Percentiles rank a stretch among this genome's conserved stretches.
These are phyloP conservation scores for Trifolium dubium DNA, from an alignment of 306 rosid genomes.

Conservation along the genomic window DNA sequence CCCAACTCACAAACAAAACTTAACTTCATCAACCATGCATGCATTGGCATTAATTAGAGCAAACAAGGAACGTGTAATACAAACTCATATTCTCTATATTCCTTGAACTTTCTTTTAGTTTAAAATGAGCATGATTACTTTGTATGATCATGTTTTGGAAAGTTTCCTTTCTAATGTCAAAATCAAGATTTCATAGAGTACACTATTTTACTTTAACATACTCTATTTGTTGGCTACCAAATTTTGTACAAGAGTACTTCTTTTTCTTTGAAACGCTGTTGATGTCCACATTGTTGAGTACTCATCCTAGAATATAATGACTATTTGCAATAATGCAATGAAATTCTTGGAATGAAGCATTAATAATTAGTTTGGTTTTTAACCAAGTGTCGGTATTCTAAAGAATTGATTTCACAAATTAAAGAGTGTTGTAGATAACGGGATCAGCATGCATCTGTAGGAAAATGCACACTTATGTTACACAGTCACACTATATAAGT, in stretches of 20 bases:
- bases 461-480: too few species aligned
- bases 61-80: conserved; percentile 7
- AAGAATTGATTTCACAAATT: too few species aligned
- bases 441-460: too few species aligned
- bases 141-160: neutral
- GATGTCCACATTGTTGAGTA: neutral
- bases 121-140: neutral
- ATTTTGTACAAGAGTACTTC: neutral
- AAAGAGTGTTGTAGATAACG: too few species aligned
- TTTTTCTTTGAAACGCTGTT: too few species aligned
- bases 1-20: too few species aligned
- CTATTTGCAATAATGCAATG: neutral
- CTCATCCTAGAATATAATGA: neutral
- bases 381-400: too few species aligned
- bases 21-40: conserved; percentile 7
- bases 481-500: too few species aligned
- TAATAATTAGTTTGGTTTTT: too few species aligned
- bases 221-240: neutral
- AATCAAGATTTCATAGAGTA: neutral
- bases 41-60: conserved; percentile 14
- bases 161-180: neutral
- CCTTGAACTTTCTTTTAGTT: neutral
- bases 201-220: neutral
- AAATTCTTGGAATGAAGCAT: too few species aligned
- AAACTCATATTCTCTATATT: neutral